A percentile compares a stretch with the other conserved stretches of the same genome.
These are phyloP conservation scores for Mrakia hoshinonis DNA, from an alignment of 768 basidiomycete genomes.

Conservation along the genomic window DNA sequence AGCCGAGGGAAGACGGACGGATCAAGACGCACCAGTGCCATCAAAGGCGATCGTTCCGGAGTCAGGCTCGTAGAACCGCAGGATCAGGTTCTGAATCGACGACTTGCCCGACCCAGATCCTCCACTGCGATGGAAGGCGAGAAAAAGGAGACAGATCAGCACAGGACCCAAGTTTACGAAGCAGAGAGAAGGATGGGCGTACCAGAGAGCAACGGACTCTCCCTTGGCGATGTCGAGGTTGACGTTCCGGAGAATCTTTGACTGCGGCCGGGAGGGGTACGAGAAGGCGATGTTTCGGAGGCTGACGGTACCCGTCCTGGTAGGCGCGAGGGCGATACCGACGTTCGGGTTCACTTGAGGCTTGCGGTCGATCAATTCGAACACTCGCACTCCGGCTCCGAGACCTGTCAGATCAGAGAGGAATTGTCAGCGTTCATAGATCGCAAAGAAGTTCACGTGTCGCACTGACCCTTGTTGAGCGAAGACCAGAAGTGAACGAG, in stretches of 20 bases:
- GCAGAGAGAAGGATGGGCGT: not conserved
- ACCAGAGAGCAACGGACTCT: constrained; percentile 27
- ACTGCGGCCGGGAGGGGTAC: constrained; percentile 27
- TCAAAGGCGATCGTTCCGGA: constrained; percentile 24
- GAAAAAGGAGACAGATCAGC: not conserved
- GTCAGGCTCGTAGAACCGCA: constrained; percentile 29
- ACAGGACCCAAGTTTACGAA: not conserved
- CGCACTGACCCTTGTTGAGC: constrained; percentile 18
- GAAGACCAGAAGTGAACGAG: constrained; percentile 27
- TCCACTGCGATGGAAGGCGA: not conserved
- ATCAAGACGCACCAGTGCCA: constrained; percentile 13
- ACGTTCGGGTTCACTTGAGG: constrained; percentile 21
- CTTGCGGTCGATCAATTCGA: constrained; percentile 28
- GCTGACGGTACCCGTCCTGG: constrained; percentile 12
- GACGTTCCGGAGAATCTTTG: constrained; percentile 17
- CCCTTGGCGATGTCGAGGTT: constrained; percentile 22
- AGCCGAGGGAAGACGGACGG: not conserved
- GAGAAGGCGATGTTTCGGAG: constrained; percentile 19
- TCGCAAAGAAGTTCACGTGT: no score
- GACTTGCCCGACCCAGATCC: constrained; percentile 12
- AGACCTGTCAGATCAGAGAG: constrained; percentile 8
- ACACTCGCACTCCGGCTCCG: constrained; percentile 29
- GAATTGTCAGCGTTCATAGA: not conserved
- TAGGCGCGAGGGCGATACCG: constrained; percentile 3
- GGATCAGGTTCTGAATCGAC: constrained; percentile 29